Conservation (phyloP, 495 filamentous ascomycete species). For the Trichoderma reesei region DNA sequence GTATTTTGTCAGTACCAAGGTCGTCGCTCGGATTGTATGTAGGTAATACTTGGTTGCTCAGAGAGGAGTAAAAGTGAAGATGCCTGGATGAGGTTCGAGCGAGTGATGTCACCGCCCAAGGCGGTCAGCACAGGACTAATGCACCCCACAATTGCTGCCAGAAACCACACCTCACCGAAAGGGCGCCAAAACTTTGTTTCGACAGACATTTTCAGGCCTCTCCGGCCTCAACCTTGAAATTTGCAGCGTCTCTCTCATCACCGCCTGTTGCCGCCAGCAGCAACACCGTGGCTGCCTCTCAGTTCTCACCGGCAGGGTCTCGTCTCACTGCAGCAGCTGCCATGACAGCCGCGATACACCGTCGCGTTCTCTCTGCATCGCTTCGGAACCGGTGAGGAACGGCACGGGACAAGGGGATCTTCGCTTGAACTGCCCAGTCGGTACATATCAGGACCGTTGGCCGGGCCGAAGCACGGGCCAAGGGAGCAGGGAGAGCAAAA, state of each 20-base stretch:
- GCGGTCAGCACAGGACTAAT: not conserved
- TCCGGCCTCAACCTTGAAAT: no score
- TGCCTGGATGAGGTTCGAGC: not conserved
- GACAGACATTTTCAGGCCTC: no score
- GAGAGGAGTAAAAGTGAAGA: no score
- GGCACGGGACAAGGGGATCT: not conserved
- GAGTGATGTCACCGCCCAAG: constrained; percentile 4
- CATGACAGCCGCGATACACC: not conserved
- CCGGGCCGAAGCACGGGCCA: not conserved
- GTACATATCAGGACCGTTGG: not conserved
- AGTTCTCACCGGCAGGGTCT: not conserved
- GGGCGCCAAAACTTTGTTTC: constrained; percentile 5
- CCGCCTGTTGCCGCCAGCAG: not conserved
- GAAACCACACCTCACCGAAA: not conserved
- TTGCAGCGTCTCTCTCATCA: no score
- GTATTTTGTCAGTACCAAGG: not conserved
- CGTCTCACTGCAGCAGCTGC: not conserved
- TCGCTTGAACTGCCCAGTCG: not conserved
- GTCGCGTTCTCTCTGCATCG: not conserved
- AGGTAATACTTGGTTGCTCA: no score
- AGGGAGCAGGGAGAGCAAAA: not conserved
- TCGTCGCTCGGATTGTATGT: no score
- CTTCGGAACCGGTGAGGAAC: not conserved
- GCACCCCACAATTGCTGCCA: not conserved
- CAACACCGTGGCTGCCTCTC: not conserved